phyloP scores from a whole-genome alignment of 805 yeast genomes.

The Candida nitratophila region DNA sequence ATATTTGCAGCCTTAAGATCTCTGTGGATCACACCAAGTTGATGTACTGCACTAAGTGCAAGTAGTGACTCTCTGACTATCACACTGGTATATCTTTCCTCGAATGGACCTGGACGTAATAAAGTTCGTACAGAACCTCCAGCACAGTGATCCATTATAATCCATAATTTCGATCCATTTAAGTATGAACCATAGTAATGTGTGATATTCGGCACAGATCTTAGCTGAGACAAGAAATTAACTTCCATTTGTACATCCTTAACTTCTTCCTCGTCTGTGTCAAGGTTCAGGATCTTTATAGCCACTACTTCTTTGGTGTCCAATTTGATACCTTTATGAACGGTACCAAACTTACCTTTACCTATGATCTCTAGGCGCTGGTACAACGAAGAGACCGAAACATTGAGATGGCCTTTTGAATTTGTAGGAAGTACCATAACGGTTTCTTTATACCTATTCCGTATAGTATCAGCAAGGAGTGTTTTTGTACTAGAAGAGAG shows the following conservation, averaged over 20 bases:
- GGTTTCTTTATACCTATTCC: no score
- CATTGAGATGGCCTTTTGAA: not conserved
- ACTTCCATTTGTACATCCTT: constrained; percentile 92
- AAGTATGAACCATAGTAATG: constrained; percentile 83
- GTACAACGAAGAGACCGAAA: constrained; percentile 34
- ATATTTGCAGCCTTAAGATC: constrained; percentile 97
- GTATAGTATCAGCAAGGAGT: not conserved
- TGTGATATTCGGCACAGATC: constrained; percentile 85
- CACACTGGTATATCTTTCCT: constrained; percentile 79
- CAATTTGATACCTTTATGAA: constrained; percentile 74
- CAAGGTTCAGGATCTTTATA: constrained; percentile 85
- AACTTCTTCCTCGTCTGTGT: constrained; percentile 90
- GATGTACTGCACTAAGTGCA: constrained; percentile 78
- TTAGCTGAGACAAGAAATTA: constrained; percentile 74
- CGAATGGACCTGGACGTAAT: constrained; percentile 78
- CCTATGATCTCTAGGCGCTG: constrained; percentile 89
- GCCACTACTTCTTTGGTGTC: constrained; percentile 79
- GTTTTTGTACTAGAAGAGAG: no score
- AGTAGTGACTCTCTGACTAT: constrained; percentile 73
- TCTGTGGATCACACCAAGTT: constrained; percentile 87
- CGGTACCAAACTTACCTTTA: constrained; percentile 94
- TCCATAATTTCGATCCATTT: constrained; percentile 65
- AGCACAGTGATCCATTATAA: constrained; percentile 91
- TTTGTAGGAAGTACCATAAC: not conserved
- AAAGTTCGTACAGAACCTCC: constrained; percentile 92